A percentile compares a stretch with the other conserved stretches of the same genome.
These are phyloP conservation scores for Claviceps sp. DNA, from an alignment of 2,329 filamentous ascomycete species.

Conservation along the genomic window DNA sequence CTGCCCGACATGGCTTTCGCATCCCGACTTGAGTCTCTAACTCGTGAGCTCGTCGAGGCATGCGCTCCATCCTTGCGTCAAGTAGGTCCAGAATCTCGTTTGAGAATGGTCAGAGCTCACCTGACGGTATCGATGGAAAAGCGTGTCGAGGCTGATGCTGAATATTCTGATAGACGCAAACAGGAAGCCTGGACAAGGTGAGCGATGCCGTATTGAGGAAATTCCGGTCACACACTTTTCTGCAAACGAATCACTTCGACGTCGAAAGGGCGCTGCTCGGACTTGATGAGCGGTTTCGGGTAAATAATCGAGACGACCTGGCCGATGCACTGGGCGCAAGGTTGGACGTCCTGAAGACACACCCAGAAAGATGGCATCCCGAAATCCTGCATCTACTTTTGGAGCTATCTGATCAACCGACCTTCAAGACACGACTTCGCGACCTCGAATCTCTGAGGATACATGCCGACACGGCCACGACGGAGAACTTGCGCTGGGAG, in stretches of 20 bases:
- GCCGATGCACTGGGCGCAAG: constrained; percentile 54
- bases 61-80: constrained; percentile 42
- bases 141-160: neutral
- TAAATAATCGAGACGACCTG: constrained; percentile 66
- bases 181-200: constrained; percentile 26
- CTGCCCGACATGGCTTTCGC: constrained; percentile 52
- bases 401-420: constrained; percentile 68
- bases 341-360: constrained; percentile 42
- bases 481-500: constrained; percentile 53
- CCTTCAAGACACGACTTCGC: constrained; percentile 51
- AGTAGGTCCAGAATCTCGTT: constrained; percentile 23
- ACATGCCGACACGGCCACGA: constrained; percentile 27
- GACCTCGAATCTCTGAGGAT: constrained; percentile 42
- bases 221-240: constrained; percentile 41
- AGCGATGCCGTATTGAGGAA: constrained; percentile 37
- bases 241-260: constrained; percentile 64
- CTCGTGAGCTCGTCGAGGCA: constrained; percentile 56
- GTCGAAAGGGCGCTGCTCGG: constrained; percentile 52
- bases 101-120: neutral
- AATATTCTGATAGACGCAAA: constrained; percentile 12
- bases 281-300: constrained; percentile 73
- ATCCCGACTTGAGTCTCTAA: constrained; percentile 48
- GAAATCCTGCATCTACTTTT: constrained; percentile 70
- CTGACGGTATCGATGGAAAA: neutral
- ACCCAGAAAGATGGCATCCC: constrained; percentile 53